phyloP scores from a whole-genome alignment of 768 basidiomycete genomes.

The Collybia sp. region DNA sequence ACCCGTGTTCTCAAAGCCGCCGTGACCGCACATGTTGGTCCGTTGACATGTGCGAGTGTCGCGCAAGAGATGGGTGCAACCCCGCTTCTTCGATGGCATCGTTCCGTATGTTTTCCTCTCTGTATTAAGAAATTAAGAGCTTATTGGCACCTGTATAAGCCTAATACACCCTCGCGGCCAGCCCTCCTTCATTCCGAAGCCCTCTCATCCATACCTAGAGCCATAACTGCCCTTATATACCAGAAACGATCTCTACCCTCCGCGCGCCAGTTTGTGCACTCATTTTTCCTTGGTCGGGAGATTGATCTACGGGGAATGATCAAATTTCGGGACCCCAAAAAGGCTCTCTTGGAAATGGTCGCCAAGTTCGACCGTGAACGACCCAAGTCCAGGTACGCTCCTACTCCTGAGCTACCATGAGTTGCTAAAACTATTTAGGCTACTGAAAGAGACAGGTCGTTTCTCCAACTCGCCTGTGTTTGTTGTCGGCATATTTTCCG shows the following conservation, averaged over 20 bases:
- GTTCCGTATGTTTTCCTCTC: constrained; percentile 46
- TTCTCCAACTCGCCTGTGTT: constrained; percentile 88
- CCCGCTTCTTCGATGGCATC: constrained; percentile 78
- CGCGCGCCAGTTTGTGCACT: constrained; percentile 86
- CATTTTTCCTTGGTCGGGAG: constrained; percentile 82
- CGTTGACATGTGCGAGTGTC: constrained; percentile 75
- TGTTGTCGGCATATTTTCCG: constrained; percentile 93
- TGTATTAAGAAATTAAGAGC: not conserved
- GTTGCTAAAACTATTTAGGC: constrained; percentile 35
- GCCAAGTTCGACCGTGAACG: constrained; percentile 61
- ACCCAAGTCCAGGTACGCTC: constrained; percentile 64
- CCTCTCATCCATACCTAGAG: constrained; percentile 80
- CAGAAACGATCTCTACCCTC: constrained; percentile 80
- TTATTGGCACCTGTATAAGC: constrained; percentile 22
- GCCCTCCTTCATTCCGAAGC: constrained; percentile 79
- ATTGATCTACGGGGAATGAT: constrained; percentile 77
- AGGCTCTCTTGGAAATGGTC: constrained; percentile 69
- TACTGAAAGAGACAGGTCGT: constrained; percentile 91
- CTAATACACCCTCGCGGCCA: constrained; percentile 39
- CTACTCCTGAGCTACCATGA: not conserved
- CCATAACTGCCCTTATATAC: constrained; percentile 86
- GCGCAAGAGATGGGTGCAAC: constrained; percentile 82
- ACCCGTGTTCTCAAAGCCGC: constrained; percentile 89
- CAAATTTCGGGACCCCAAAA: constrained; percentile 81
- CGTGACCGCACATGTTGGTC: constrained; percentile 88